Conservation (phyloP, 1,139 yeast species). For the Meyerozyma guilliermondii region DNA sequence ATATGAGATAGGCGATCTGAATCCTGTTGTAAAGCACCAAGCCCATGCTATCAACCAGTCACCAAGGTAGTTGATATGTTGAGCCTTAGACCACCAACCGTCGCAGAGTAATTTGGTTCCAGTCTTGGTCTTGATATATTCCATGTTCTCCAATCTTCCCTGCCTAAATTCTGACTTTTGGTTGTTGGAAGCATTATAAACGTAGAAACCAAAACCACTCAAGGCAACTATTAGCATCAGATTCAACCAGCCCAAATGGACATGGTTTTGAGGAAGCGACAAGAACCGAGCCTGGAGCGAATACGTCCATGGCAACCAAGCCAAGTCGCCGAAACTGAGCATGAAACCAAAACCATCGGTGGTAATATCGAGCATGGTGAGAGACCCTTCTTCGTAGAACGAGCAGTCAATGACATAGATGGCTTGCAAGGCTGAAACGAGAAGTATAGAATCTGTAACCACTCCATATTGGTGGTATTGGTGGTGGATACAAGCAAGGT, state of each 20-base stretch:
- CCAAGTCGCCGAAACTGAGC: constrained; percentile 91
- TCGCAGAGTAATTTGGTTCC: constrained; percentile 79
- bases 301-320: constrained; percentile 92
- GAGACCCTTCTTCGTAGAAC: constrained; percentile 78
- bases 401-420: constrained; percentile 90
- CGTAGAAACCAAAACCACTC: constrained; percentile 60
- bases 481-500: constrained; percentile 74
- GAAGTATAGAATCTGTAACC: constrained; percentile 65
- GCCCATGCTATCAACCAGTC: constrained; percentile 92
- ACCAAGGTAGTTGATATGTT: constrained; percentile 92
- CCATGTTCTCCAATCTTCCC: constrained; percentile 59
- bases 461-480: constrained; percentile 62
- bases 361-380: constrained; percentile 92
- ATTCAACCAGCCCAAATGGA: constrained; percentile 45
- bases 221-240: constrained; percentile 38
- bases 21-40: constrained; percentile 91
- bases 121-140: constrained; percentile 64
- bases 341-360: constrained; percentile 97
- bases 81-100: constrained; percentile 95
- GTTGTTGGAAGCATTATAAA: constrained; percentile 77
- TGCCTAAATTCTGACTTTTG: constrained; percentile 82
- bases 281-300: constrained; percentile 80
- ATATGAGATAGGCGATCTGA: constrained; percentile 76
- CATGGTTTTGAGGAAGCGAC: constrained; percentile 50
- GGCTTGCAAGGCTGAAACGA: constrained; percentile 67